Percentiles rank a stretch among this genome's conserved stretches.
phyloP scores from a whole-genome alignment of 2,329 filamentous ascomycete species.

The Coniochaeta pulveracea region DNA sequence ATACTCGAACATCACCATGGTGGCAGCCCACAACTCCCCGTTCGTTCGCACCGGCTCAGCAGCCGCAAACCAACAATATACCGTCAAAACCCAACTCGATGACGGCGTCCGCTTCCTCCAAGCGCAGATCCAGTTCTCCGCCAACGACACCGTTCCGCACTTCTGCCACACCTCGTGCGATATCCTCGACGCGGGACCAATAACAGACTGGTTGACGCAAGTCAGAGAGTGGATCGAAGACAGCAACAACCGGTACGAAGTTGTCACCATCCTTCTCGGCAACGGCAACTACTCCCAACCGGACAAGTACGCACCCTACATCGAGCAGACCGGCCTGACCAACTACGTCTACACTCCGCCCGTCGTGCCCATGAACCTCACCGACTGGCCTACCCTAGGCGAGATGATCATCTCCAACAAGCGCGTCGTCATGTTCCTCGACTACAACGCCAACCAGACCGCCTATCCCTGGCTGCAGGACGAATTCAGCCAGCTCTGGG shows the following conservation, averaged over 20 bases:
- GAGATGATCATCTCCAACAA: conserved; percentile 62
- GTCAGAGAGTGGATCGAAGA: conserved; percentile 70
- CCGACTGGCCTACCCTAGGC: conserved; percentile 75
- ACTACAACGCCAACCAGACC: conserved; percentile 73
- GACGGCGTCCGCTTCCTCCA: conserved; percentile 61
- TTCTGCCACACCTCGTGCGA: conserved; percentile 83
- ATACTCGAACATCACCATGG: conserved; percentile 72
- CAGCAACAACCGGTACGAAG: conserved; percentile 68
- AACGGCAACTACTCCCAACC: conserved; percentile 66
- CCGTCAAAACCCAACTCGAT: conserved; percentile 61
- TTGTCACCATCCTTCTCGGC: conserved; percentile 75
- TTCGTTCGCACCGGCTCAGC: conserved; percentile 61
- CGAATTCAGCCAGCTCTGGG: conserved; percentile 82
- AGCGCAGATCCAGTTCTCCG: conserved; percentile 49
- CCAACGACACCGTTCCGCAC: conserved; percentile 41
- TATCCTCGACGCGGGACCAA: conserved; percentile 68
- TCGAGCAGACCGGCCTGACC: conserved; percentile 60
- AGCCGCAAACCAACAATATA: conserved; percentile 62
- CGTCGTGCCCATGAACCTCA: conserved; percentile 55
- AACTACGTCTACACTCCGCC: conserved; percentile 65
- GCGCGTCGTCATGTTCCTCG: conserved; percentile 70
- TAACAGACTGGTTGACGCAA: conserved; percentile 58
- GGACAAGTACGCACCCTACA: conserved; percentile 53
- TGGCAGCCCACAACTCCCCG: conserved; percentile 72
- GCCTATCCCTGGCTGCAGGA: conserved; percentile 76